Evolutionary conservation across 2,329 filamentous ascomycete species (phyloP).

Genomic region (Fusarium lateritium): DNA sequence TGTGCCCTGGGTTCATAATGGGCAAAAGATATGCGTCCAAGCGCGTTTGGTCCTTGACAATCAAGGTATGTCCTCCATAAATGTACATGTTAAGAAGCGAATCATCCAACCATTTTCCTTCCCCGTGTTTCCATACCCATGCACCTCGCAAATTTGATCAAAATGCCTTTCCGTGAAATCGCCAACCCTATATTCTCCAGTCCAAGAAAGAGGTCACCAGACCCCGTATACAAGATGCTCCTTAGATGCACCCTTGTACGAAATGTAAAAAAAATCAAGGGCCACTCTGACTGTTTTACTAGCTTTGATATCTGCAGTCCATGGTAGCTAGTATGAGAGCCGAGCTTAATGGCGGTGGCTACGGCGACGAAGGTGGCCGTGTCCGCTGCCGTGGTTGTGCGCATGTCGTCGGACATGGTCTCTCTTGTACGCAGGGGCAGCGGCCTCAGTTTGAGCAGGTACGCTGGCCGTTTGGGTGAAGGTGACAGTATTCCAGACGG

Average conservation of each 20-base stretch:
- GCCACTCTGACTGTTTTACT: slow-evolving; percentile 10
- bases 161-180: slow-evolving; percentile 35
- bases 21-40: slow-evolving; percentile 31
- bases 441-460: slow-evolving; percentile 33
- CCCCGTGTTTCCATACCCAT: slow-evolving; percentile 22
- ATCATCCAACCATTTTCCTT: slow-evolving; percentile 44
- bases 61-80: slow-evolving; percentile 48
- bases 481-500: slow-evolving; percentile 63
- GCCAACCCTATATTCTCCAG: slow-evolving; percentile 32
- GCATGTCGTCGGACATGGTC: slow-evolving; percentile 53
- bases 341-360: slow-evolving; percentile 49
- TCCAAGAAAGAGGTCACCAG: slow-evolving; percentile 17
- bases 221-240: slow-evolving; percentile 29
- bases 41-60: slow-evolving; percentile 33
- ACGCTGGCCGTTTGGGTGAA: slow-evolving; percentile 54
- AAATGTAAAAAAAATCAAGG: slow-evolving; percentile 22
- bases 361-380: slow-evolving; percentile 45
- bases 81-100: slow-evolving; percentile 51
- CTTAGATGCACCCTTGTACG: slow-evolving; percentile 24
- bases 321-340: slow-evolving; percentile 2
- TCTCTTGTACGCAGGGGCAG: slow-evolving; percentile 44
- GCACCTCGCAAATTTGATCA: slow-evolving; percentile 22
- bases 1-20: slow-evolving; percentile 39
- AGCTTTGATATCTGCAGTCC: slow-evolving; percentile 30
- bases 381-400: slow-evolving; percentile 53